Percentiles rank a stretch among this genome's conserved stretches.
These are phyloP conservation scores for Claviceps purpurea DNA, from an alignment of 2,329 filamentous ascomycete genomes.

Conservation along the genomic window DNA sequence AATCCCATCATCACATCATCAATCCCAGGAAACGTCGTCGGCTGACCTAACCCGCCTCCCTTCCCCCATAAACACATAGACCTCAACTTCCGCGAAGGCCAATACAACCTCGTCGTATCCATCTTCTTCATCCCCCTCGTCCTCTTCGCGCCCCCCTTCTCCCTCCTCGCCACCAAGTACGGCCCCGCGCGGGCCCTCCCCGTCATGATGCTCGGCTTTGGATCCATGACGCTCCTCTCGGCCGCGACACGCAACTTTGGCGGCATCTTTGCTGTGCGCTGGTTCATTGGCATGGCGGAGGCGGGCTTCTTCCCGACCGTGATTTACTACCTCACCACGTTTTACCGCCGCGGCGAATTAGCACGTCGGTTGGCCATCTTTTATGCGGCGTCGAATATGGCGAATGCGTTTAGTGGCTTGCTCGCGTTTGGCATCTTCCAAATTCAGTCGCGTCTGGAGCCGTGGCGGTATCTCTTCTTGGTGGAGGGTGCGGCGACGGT, in stretches of 20 bases:
- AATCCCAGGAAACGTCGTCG: too few relatives aligned
- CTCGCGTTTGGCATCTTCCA: constrained; percentile 36
- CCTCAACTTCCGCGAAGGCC: constrained; percentile 39
- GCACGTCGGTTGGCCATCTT: constrained; percentile 45
- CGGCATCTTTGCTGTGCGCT: constrained; percentile 34
- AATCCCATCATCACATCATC: neutral
- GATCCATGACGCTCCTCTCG: constrained; percentile 49
- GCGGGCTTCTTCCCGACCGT: constrained; percentile 41
- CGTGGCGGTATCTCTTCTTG: constrained; percentile 39
- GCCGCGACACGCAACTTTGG: constrained; percentile 36
- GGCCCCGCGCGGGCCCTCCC: constrained; percentile 55
- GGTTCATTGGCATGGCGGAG: constrained; percentile 40
- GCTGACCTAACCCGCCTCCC: too few relatives aligned
- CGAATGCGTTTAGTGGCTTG: constrained; percentile 40
- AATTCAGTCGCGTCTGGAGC: constrained; percentile 24
- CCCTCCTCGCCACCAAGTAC: constrained; percentile 57
- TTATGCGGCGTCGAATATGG: constrained; percentile 64
- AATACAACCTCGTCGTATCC: constrained; percentile 58
- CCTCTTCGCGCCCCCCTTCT: constrained; percentile 45
- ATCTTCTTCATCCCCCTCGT: constrained; percentile 71
- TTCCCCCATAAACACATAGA: constrained; percentile 14
- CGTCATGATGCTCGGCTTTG: constrained; percentile 58
- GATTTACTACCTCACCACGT: constrained; percentile 39
- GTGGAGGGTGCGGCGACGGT: constrained; percentile 46
- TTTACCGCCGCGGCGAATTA: constrained; percentile 34